phyloP scores from a whole-genome alignment of 1,139 yeast species.

The Sugiyamaella xylanicola region DNA sequence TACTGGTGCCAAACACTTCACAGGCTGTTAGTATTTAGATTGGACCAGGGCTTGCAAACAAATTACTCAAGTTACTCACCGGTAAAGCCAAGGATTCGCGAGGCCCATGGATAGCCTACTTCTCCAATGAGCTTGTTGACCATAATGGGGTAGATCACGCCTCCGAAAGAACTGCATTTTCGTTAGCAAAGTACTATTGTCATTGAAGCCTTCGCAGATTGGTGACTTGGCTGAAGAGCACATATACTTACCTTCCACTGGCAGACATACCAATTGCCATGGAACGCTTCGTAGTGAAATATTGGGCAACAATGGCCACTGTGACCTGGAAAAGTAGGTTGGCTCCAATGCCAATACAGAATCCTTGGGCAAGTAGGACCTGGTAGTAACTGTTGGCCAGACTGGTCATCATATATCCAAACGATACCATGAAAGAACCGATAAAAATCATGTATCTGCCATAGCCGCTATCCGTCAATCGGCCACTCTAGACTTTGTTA shows the following conservation, averaged over 20 bases:
- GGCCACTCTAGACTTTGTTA: slow-evolving; percentile 44
- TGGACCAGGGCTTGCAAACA: not conserved
- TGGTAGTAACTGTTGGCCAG: slow-evolving; percentile 55
- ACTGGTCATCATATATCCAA: slow-evolving; percentile 58
- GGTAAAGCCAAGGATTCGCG: slow-evolving; percentile 39
- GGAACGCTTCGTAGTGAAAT: slow-evolving; percentile 56
- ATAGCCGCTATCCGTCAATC: slow-evolving; percentile 54
- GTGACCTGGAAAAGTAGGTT: slow-evolving; percentile 43
- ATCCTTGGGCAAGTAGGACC: slow-evolving; percentile 58
- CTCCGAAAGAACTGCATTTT: slow-evolving; percentile 51
- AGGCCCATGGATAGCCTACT: slow-evolving; percentile 42
- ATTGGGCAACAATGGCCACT: slow-evolving; percentile 46
- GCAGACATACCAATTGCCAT: slow-evolving; percentile 59
- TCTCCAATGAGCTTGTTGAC: slow-evolving; percentile 35
- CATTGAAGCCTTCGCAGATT: too few relatives aligned
- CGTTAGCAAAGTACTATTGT: too few relatives aligned
- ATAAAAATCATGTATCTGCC: slow-evolving; percentile 37
- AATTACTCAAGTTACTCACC: not conserved
- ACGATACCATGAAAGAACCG: slow-evolving; percentile 51
- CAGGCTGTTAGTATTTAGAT: not conserved
- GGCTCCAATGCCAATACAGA: slow-evolving; percentile 56
- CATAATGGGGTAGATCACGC: slow-evolving; percentile 40
- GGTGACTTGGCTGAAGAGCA: too few relatives aligned
- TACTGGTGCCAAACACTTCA: slow-evolving; percentile 30
- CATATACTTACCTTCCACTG: slow-evolving; percentile 41